phyloP scores from a whole-genome alignment of 371 early-diverging fungal genomes.

The Lichtheimia corymbifera region DNA sequence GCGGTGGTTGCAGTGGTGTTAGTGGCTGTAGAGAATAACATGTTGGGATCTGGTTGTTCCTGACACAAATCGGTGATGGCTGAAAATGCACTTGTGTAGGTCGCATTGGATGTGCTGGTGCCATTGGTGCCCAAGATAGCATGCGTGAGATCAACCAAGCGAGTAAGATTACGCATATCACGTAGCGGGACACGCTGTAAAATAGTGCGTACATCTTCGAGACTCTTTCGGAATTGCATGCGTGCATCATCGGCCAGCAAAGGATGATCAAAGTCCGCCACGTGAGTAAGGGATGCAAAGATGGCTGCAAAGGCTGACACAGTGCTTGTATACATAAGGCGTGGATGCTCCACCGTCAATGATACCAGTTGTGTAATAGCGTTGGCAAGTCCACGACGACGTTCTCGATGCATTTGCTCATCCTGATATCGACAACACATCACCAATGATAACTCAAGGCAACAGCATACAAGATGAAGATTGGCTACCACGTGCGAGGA shows the following conservation, averaged over 20 bases:
- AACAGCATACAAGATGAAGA: conserved; percentile 36
- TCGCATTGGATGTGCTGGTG: not conserved
- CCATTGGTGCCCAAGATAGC: conserved; percentile 17
- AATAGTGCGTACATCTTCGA: conserved; percentile 37
- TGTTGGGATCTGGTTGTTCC: conserved; percentile 1
- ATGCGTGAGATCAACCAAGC: conserved; percentile 32
- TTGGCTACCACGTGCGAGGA: conserved; percentile 30
- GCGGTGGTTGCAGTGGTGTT: not conserved
- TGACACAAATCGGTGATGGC: conserved; percentile 15
- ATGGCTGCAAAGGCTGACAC: conserved; percentile 38
- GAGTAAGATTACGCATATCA: conserved; percentile 33
- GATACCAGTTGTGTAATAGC: conserved; percentile 41
- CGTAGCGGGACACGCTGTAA: conserved; percentile 9
- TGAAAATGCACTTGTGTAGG: conserved; percentile 17
- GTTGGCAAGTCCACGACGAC: conserved; percentile 36
- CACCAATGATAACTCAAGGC: conserved; percentile 38
- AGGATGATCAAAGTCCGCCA: conserved; percentile 39
- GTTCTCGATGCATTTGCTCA: conserved; percentile 33
- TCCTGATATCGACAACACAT: conserved; percentile 46
- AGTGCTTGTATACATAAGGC: conserved; percentile 36
- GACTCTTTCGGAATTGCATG: conserved; percentile 39
- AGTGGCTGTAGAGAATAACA: not conserved
- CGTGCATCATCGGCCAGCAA: conserved; percentile 27
- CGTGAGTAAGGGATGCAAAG: conserved; percentile 47
- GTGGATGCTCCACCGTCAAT: conserved; percentile 33